A percentile compares a stretch with the other conserved stretches of the same genome.
These are phyloP conservation scores for Dichomitus squalens DNA, from an alignment of 1,284 basidiomycete species.

Conservation along the genomic window DNA sequence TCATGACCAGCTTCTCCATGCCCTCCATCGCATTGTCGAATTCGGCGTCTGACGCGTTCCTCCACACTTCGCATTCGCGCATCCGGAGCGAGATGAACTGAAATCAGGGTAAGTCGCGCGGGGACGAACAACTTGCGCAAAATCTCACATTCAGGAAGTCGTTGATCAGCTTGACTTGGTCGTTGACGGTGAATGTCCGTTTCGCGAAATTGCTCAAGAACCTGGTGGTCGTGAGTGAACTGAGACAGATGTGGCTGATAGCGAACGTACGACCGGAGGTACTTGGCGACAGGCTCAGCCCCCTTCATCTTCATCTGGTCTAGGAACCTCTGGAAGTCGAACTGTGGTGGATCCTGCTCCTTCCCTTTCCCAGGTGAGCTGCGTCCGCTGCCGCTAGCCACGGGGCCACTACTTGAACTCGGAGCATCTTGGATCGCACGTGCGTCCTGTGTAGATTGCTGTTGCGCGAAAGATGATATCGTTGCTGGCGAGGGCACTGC, in stretches of 20 bases:
- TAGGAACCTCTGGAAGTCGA: constrained; percentile 88
- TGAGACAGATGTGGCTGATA: neutral
- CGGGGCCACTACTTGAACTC: constrained; percentile 2
- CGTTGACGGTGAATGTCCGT: constrained; percentile 84
- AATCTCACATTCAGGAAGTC: constrained; percentile 82
- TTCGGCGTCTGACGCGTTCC: constrained; percentile 73
- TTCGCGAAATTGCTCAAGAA: constrained; percentile 92
- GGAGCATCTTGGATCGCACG: constrained; percentile 11
- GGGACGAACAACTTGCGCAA: neutral
- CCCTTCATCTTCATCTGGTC: constrained; percentile 87
- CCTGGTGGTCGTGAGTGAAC: constrained; percentile 40
- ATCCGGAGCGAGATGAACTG: constrained; percentile 90
- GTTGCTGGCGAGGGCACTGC: constrained; percentile 54
- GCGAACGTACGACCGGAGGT: constrained; percentile 79
- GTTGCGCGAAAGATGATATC: constrained; percentile 53
- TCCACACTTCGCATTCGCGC: constrained; percentile 85
- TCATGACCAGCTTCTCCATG: constrained; percentile 99
- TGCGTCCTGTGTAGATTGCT: constrained; percentile 40
- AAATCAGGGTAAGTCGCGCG: constrained; percentile 2
- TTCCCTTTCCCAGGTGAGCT: constrained; percentile 27
- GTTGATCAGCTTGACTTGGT: constrained; percentile 92
- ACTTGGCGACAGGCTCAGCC: constrained; percentile 90
- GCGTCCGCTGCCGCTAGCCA: constrained; percentile 24
- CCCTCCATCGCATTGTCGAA: constrained; percentile 98
- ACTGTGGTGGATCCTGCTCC: constrained; percentile 44